A percentile compares a stretch with the other conserved stretches of the same genome.
Conservation (phyloP, 805 yeast species). For the Ogataea polymorpha region DNA sequence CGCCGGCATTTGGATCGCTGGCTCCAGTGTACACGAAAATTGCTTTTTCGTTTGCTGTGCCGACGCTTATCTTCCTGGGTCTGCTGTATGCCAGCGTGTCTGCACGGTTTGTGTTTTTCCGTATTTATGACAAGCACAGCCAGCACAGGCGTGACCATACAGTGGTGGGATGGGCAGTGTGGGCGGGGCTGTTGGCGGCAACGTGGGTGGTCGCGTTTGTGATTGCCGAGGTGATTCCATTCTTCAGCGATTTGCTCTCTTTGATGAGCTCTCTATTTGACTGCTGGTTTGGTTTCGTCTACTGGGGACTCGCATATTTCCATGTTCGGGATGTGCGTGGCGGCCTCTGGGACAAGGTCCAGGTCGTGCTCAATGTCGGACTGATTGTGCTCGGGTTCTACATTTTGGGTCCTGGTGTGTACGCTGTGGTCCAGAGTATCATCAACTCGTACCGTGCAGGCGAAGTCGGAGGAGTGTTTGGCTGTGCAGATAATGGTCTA, state of each 20-base stretch:
- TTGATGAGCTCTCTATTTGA: constrained; percentile 61
- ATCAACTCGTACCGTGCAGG: constrained; percentile 47
- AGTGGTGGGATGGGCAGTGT: constrained; percentile 47
- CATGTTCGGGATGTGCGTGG: constrained; percentile 35
- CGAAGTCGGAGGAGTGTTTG: constrained; percentile 49
- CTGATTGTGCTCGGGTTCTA: constrained; percentile 49
- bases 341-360: not conserved
- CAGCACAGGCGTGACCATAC: constrained; percentile 48
- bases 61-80: constrained; percentile 56
- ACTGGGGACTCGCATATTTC: constrained; percentile 59
- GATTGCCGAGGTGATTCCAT: constrained; percentile 65
- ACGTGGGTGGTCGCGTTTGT: constrained; percentile 54
- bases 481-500: constrained; percentile 46
- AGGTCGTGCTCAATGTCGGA: constrained; percentile 18
- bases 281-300: constrained; percentile 64
- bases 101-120: constrained; percentile 48
- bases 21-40: constrained; percentile 45
- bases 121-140: constrained; percentile 41
- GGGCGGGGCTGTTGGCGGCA: constrained; percentile 42
- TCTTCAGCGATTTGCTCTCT: constrained; percentile 54
- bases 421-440: constrained; percentile 54
- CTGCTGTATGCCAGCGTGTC: constrained; percentile 53
- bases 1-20: constrained; percentile 60
- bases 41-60: constrained; percentile 59
- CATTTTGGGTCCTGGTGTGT: constrained; percentile 58